These are phyloP conservation scores for Spergularia bocconei DNA, from an alignment of 148 eudicot species.

Conservation along the genomic window DNA sequence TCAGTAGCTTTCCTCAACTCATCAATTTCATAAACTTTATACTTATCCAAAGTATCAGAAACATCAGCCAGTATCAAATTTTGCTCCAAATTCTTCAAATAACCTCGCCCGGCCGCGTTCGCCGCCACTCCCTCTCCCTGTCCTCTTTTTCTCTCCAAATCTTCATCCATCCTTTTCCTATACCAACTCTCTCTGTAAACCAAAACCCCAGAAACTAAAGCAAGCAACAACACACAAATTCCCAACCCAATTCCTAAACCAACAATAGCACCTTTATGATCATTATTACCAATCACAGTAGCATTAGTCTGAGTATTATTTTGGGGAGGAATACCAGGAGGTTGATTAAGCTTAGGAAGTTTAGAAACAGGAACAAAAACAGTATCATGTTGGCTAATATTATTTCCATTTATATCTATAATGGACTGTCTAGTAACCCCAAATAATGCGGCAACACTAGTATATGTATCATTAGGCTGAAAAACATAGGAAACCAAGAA, in stretches of 20 bases:
- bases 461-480: slow-evolving; percentile 52
- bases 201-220: slow-evolving; percentile 43
- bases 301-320: slow-evolving; percentile 7
- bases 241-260: slow-evolving; percentile 69
- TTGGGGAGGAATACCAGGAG: slow-evolving; percentile 24
- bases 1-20: slow-evolving; percentile 66
- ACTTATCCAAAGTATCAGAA: slow-evolving; percentile 90
- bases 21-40: slow-evolving; percentile 64
- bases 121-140: slow-evolving; percentile 5
- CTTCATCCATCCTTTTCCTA: slow-evolving; percentile 22
- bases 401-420: slow-evolving; percentile 43
- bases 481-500: slow-evolving; percentile 67
- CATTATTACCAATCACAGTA: not conserved
- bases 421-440: slow-evolving; percentile 37
- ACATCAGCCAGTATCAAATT: slow-evolving; percentile 73
- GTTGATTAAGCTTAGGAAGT: slow-evolving; percentile 55
- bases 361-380: slow-evolving; percentile 65
- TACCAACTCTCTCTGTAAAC: slow-evolving; percentile 33
- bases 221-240: slow-evolving; percentile 47
- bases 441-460: slow-evolving; percentile 46
- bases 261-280: slow-evolving; percentile 37
- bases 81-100: slow-evolving; percentile 43
- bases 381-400: slow-evolving; percentile 33
- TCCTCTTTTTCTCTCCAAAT: slow-evolving; percentile 6
- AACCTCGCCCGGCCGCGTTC: slow-evolving; percentile 20